Evolutionary conservation across 1,139 yeast genomes (phyloP).

Genomic region (Ogataea hybrid): DNA sequence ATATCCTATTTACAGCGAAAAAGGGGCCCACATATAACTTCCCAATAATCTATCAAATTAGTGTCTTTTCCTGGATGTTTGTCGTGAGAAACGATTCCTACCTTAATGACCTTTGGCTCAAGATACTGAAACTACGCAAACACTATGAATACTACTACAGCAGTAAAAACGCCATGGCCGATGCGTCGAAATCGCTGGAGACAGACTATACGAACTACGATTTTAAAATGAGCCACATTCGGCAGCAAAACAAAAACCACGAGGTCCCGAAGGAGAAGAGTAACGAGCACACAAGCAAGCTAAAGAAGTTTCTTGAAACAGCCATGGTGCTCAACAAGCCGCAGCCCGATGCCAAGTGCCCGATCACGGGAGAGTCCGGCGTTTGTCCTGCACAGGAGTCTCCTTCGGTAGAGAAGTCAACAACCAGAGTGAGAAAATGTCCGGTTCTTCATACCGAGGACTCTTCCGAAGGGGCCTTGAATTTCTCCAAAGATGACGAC

Average conservation of each 20-base stretch:
- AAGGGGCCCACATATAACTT: conserved; percentile 36
- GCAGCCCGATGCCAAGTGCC: conserved; percentile 9
- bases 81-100: conserved; percentile 53
- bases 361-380: conserved; percentile 20
- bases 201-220: conserved; percentile 31
- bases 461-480: neutral
- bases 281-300: conserved; percentile 31
- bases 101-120: conserved; percentile 49
- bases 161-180: conserved; percentile 27
- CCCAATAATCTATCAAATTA: conserved; percentile 45
- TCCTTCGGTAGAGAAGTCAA: conserved; percentile 1
- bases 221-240: conserved; percentile 24
- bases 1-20: conserved; percentile 47
- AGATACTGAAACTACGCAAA: conserved; percentile 46
- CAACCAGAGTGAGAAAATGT: conserved; percentile 21
- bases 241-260: conserved; percentile 16
- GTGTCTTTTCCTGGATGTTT: conserved; percentile 53
- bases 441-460: conserved; percentile 26
- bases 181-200: conserved; percentile 28
- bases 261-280: conserved; percentile 25
- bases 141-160: conserved; percentile 37
- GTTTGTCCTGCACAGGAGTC: conserved; percentile 22
- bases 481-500: conserved; percentile 9
- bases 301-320: conserved; percentile 31
- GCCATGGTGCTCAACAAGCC: conserved; percentile 15